These are phyloP conservation scores for Fusarium tricinctum DNA, from an alignment of 2,329 filamentous ascomycete species.

Conservation along the genomic window DNA sequence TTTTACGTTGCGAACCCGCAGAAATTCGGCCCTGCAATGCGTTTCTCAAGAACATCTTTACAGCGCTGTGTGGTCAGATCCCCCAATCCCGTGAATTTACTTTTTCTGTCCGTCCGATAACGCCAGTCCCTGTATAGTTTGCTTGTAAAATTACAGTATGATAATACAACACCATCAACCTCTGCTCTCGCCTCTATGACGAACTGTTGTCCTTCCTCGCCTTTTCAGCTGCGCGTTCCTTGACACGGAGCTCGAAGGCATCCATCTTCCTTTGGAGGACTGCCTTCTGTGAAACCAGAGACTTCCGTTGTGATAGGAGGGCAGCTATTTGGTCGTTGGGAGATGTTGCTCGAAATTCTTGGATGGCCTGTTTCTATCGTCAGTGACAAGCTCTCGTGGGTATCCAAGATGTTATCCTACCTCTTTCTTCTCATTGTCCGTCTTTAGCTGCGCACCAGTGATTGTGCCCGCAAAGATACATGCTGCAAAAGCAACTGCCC, in stretches of 20 bases:
- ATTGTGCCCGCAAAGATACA: slow-evolving; percentile 63
- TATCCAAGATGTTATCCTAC: slow-evolving; percentile 47
- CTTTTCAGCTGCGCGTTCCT: slow-evolving; percentile 54
- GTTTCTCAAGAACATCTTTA: background rate
- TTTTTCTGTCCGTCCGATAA: slow-evolving; percentile 12
- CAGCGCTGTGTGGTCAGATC: background rate
- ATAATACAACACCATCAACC: slow-evolving; percentile 19
- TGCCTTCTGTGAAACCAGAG: slow-evolving; percentile 56
- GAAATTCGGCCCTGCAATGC: background rate
- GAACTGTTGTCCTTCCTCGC: slow-evolving; percentile 37
- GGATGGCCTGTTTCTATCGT: slow-evolving; percentile 49
- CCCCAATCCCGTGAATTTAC: background rate
- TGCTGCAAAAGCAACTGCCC: slow-evolving; percentile 62
- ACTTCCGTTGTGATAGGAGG: slow-evolving; percentile 59
- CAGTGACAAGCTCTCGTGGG: background rate
- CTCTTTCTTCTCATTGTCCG: slow-evolving; percentile 62
- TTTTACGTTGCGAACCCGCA: background rate
- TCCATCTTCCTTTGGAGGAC: slow-evolving; percentile 60
- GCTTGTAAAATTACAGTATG: slow-evolving; percentile 28
- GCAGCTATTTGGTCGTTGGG: slow-evolving; percentile 61
- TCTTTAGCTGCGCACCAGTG: slow-evolving; percentile 65
- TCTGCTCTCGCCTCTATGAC: background rate
- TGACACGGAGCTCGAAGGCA: slow-evolving; percentile 57
- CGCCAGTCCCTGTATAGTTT: slow-evolving; percentile 21
- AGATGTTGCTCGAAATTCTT: slow-evolving; percentile 57